A percentile compares a stretch with the other conserved stretches of the same genome.
These are phyloP conservation scores for Starmerella etchellsii DNA, from an alignment of 805 yeast species.

Conservation along the genomic window DNA sequence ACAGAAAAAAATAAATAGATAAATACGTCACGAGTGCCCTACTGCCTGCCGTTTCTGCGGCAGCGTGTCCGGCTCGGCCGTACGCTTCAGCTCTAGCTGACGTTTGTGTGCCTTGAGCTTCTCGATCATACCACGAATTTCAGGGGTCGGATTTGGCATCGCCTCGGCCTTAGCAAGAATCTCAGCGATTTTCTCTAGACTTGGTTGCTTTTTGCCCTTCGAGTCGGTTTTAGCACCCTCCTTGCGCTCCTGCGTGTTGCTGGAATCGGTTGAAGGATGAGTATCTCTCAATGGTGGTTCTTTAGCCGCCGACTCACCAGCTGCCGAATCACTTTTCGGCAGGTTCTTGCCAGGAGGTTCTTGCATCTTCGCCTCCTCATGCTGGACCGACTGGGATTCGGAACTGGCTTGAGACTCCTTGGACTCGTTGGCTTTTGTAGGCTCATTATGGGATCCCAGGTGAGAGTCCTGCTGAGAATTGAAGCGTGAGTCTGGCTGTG, in stretches of 20 bases:
- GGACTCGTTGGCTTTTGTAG: too few species aligned
- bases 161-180: constrained; percentile 28
- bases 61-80: constrained; percentile 7
- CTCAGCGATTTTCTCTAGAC: constrained; percentile 26
- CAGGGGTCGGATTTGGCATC: constrained; percentile 27
- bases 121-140: constrained; percentile 26
- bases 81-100: constrained; percentile 20
- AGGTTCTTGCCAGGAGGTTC: too few species aligned
- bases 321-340: background rate
- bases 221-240: background rate
- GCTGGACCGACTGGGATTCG: too few species aligned
- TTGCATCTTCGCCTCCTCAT: too few species aligned
- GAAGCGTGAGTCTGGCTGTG: too few species aligned
- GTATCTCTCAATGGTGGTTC: background rate
- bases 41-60: background rate
- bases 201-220: constrained; percentile 14
- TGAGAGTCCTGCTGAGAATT: too few species aligned
- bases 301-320: background rate
- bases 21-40: background rate
- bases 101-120: constrained; percentile 27
- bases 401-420: too few species aligned
- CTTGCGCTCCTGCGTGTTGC: background rate
- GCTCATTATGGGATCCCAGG: too few species aligned
- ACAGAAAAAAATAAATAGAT: constrained; percentile 4
- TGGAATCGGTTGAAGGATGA: constrained; percentile 4